Evolutionary conservation across 495 filamentous ascomycete genomes (phyloP).

Genomic region (Aspergillus taichungensis): DNA sequence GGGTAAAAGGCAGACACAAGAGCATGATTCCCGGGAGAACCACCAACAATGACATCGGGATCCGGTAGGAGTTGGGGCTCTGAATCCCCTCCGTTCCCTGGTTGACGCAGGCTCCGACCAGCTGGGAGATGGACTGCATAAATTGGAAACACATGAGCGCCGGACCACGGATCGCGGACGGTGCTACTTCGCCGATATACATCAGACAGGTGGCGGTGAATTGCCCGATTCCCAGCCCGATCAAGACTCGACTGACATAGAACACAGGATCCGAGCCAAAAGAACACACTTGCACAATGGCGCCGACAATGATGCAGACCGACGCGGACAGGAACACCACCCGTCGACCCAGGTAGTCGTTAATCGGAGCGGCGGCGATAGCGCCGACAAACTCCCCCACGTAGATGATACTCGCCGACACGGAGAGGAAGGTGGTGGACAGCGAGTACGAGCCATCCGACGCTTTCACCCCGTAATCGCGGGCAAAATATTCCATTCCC

Average conservation of each 20-base stretch:
- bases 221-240: constrained; percentile 18
- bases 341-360: constrained; percentile 13
- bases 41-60: constrained; percentile 28
- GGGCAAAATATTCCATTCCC: constrained; percentile 16
- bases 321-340: constrained; percentile 14
- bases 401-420: constrained; percentile 19
- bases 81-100: constrained; percentile 23
- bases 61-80: constrained; percentile 16
- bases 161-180: constrained; percentile 23
- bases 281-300: constrained; percentile 14
- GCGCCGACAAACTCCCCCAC: constrained; percentile 20
- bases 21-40: constrained; percentile 23
- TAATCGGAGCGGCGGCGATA: constrained; percentile 13
- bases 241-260: constrained; percentile 13
- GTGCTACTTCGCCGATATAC: constrained; percentile 29
- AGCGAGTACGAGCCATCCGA: constrained; percentile 10
- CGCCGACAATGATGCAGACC: constrained; percentile 14
- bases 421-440: constrained; percentile 12
- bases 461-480: constrained; percentile 14
- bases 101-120: constrained; percentile 23
- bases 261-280: constrained; percentile 13
- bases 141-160: constrained; percentile 31
- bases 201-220: constrained; percentile 20
- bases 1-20: constrained; percentile 21
- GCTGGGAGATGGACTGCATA: constrained; percentile 26